Base-by-base conservation (phyloP, 2,329 filamentous ascomycete genomes). In the Periconia macrospinosa region DNA sequence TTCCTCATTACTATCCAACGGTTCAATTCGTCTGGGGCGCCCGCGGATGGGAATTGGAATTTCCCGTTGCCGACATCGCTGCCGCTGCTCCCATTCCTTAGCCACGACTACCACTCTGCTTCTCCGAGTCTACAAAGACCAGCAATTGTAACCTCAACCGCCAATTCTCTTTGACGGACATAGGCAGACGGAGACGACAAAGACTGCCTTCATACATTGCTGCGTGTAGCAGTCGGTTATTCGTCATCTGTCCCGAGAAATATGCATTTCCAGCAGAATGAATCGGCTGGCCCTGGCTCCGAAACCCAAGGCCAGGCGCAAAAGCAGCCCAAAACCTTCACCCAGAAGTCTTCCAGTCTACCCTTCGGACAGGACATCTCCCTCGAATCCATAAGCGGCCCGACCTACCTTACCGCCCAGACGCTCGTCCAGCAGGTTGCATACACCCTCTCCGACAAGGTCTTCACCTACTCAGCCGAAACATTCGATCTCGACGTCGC, bases 381-480 rank as follows among this genome's bases (percentile, higher is more conserved):
- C 33, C 74, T 85, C 55, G 76, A 77, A 50, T 79, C 79, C 54
- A 90, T 97, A 74, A 87, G 84, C 56, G 94, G 93, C 15, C 90
- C 93, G 62, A 94, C 90, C 52, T 99, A 99, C 77, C 84, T 93
- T 57, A 97, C 93, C 41, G 90, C 92, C 30, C 94, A 99, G 78
- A 86, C 91, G 19, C 85, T 99, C 52, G 89, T 97, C 60, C 94
- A 99, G 79, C 94, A 99, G 77, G 89, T 97, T 60, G 91, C 93
- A 56, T 99, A 96, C 78, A 85, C 90, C 59, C 83, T 99, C 57
- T 97, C 93, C 52, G 92, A 97, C 81, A 96, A 96, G 82, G 87
- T 97, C 78, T 99, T 96, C 79, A 90, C 92, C 52, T 97, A 96
- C 81, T 97, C 93, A 2, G 91, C 92, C 27, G 90, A 96, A 69